Base-by-base conservation (phyloP, 441 rosid species). In the Hura crepitans region DNA sequence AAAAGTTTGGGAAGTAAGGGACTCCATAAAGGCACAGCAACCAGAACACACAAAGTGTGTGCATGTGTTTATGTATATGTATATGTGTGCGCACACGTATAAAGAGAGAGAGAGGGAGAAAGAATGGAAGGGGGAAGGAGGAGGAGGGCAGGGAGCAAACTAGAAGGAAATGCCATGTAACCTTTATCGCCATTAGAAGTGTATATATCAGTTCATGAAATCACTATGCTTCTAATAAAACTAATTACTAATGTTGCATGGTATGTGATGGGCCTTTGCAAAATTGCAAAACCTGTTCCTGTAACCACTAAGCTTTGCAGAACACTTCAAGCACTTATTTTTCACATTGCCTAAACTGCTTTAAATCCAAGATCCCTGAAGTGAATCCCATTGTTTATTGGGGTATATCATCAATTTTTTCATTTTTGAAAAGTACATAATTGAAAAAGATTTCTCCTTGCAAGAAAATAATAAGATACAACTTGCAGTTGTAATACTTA, bases 401-500 rank as follows among this genome's bases (percentile, higher is more conserved):
- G 17, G 9, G 27, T 12, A 39, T 43, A 53, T 33, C 60, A 51
- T 53, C 22, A 54, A 35, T 42, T 42, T 42, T 42, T 42, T 42
- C 8, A 5, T 28, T 68, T 6, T 68, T 51, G 8, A 12, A 37
- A 49, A 59, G 55, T 23, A 56, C 37, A 6, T 2, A 3, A 5
- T 17, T 47, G n/a, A 51, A 69, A 28, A 53, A 27, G 53, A 54
- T 50, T 33, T 49, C 20, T 39, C 28, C 59, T 49, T 35, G 14
- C 49, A 54, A 59, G 31, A 15, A 59, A 59, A 33, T 58, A 43
- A 46, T 20, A 66, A 23, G 37, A n/a, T 35, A 39, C 17, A 58
- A 61, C 31, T 63, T 66, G 43, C 62, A 39, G 51, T 22, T 9
- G 64, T 59, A 28, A 65, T 61, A 84, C 97, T 89, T 81, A 95